Percentiles rank a stretch among this genome's conserved stretches.
Conservation (phyloP, 306 rosid species). For the Gillenia trifoliata region DNA sequence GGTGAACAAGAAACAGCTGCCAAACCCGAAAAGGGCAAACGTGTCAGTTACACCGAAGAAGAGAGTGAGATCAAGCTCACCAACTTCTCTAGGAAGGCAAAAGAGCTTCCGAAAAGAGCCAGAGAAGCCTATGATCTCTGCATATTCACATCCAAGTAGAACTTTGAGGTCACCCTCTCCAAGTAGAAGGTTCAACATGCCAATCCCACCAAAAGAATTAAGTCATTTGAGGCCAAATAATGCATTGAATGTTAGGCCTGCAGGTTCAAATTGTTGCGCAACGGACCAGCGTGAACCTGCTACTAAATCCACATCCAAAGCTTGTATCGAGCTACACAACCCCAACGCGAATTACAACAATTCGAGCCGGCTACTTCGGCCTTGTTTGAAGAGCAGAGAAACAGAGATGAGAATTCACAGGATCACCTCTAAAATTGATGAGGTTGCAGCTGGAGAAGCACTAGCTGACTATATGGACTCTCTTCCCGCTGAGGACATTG, state of each 20-base stretch:
- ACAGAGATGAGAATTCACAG: constrained; percentile 36
- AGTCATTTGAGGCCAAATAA: not conserved
- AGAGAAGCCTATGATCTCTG: constrained; percentile 16
- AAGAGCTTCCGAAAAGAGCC: constrained; percentile 68
- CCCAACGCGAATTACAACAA: constrained; percentile 14
- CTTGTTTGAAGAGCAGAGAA: constrained; percentile 33
- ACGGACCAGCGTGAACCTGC: no score
- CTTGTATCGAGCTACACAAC: not conserved
- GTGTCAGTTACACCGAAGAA: constrained; percentile 37
- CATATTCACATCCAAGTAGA: constrained; percentile 25
- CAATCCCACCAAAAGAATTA: constrained; percentile 1
- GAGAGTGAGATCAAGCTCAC: constrained; percentile 60
- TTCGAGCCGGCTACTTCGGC: constrained; percentile 21
- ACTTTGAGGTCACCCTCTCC: constrained; percentile 58
- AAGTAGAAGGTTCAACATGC: constrained; percentile 34
- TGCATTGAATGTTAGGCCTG: constrained; percentile 18
- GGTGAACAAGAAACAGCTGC: constrained; percentile 4
- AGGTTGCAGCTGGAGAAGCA: constrained; percentile 49
- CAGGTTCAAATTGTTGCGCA: constrained; percentile 25
- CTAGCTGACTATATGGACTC: constrained; percentile 31
- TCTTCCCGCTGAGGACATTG: constrained; percentile 52
- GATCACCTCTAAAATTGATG: constrained; percentile 57
- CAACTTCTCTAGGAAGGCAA: constrained; percentile 46
- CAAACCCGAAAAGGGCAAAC: constrained; percentile 10
- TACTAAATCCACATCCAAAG: not conserved